Percentiles rank a stretch among this genome's conserved stretches.
Conservation (phyloP, 2,329 filamentous ascomycete species). For the Hortaea sp. region DNA sequence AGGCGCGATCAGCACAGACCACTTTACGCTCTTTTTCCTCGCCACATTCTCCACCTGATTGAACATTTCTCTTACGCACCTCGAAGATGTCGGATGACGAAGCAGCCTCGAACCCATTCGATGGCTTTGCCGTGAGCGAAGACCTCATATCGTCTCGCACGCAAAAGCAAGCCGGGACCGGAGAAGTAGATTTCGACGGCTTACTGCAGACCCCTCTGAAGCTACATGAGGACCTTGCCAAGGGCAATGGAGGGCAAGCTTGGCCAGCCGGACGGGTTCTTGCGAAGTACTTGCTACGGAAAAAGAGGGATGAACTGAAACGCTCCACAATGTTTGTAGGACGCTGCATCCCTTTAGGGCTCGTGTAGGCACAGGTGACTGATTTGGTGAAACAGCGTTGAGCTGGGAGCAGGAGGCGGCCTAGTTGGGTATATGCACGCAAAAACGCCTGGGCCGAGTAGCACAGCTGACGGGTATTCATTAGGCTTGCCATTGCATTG, state of each 20-base stretch:
- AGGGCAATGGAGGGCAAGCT: constrained; percentile 84
- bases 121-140: constrained; percentile 36
- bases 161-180: constrained; percentile 43
- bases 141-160: constrained; percentile 46
- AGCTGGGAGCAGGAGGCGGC: constrained; percentile 85
- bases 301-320: constrained; percentile 53
- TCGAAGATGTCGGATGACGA: constrained; percentile 3
- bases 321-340: constrained; percentile 61
- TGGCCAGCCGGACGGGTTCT: constrained; percentile 93
- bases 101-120: neutral
- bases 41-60: neutral
- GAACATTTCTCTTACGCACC: neutral
- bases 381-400: constrained; percentile 50
- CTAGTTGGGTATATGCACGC: constrained; percentile 52
- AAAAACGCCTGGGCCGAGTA: neutral
- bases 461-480: neutral
- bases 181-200: constrained; percentile 56
- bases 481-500: constrained; percentile 47
- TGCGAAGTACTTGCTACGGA: constrained; percentile 72
- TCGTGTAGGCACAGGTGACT: constrained; percentile 5
- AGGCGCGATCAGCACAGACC: neutral
- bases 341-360: constrained; percentile 3
- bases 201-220: constrained; percentile 57
- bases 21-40: neutral
- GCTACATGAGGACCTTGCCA: constrained; percentile 74